Percentiles rank a stretch among this genome's conserved stretches.
These are phyloP conservation scores for Cutaneotrichosporon dermatis DNA, from an alignment of 1,284 basidiomycete species.

Conservation along the genomic window DNA sequence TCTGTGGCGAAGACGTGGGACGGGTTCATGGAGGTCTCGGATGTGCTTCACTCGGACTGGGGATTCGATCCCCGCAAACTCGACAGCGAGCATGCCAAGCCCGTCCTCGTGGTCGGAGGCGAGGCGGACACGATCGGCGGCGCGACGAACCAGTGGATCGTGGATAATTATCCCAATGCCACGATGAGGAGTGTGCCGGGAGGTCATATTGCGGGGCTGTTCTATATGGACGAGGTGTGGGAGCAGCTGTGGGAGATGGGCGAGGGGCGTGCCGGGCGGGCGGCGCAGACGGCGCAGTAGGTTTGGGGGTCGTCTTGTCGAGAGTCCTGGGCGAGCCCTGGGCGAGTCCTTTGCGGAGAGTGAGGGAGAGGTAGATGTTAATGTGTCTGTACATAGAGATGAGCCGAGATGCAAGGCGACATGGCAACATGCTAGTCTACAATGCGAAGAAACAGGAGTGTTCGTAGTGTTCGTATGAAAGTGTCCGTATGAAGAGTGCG, in stretches of 20 bases:
- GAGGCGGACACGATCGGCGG: conserved; percentile 49
- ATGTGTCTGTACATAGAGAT: too few species aligned
- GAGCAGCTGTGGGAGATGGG: conserved; percentile 2
- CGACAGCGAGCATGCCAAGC: conserved; percentile 53
- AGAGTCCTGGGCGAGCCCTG: too few species aligned
- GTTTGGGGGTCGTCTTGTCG: too few species aligned
- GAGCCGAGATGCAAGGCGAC: too few species aligned
- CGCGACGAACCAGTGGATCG: conserved; percentile 54
- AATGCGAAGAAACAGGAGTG: too few species aligned
- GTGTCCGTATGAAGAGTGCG: too few species aligned
- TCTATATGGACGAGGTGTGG: conserved; percentile 53
- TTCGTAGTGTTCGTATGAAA: too few species aligned
- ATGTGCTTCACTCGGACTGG: conserved; percentile 57
- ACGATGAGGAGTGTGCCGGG: conserved; percentile 50
- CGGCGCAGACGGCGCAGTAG: too few species aligned
- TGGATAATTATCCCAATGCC: conserved; percentile 50
- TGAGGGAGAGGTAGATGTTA: too few species aligned
- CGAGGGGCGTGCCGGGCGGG: too few species aligned
- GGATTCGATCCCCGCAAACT: conserved; percentile 52
- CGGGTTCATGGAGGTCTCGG: conserved; percentile 54
- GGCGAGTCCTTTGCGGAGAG: too few species aligned
- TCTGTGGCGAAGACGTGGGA: conserved; percentile 55
- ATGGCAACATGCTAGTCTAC: too few species aligned
- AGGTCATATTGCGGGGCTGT: conserved; percentile 53
- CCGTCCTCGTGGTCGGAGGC: conserved; percentile 52